Base-by-base conservation (phyloP, 306 rosid species). In the Fragaria vesca region DNA sequence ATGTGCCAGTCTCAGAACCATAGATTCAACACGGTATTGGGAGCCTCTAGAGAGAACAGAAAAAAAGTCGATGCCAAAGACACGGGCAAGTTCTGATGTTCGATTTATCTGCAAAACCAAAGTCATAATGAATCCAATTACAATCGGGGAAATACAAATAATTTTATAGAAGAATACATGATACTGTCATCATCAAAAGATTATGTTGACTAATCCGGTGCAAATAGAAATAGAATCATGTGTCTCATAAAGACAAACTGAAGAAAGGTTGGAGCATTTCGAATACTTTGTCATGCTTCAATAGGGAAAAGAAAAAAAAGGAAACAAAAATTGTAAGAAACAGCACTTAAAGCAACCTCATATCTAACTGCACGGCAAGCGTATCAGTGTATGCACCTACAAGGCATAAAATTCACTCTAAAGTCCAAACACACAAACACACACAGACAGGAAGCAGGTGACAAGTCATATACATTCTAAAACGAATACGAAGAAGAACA, bases 21-120 rank as follows among this genome's bases (percentile, higher is more conserved):
- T 94, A 65, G 98, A 94, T 81, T 94, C 98, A 67, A 94, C 97
- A 65, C 97, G 98, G 57, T 90, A 90, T 85, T 94, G 98, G 32
- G 98, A 94, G 71, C 97, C 98, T 70, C 98, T 88, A 77, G 98
- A 94, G 17, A 94, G 95, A 88, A 94, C 97, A 75, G 98, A 90
- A 71, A 94, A 94, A 85, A 94, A 94, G 78, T 94, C 98, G 24
- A 94, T 94, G 82, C 98, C 98, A 83, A 94, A 94, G 24, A 94
- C 94, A 81, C 97, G 98, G 62, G 98, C 98, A 81, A 94, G 97
- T 87, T 92, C 97, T 70, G 97, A 90, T 66, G 97, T 94, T 82
- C 98, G 87, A 88, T 89, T 94, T 72, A 94, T 90, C 97, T 94
- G 91, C 89, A 84, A 70, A 81, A 81, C 58, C 63, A 76, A 69